Percentiles rank a stretch among this genome's conserved stretches.
Evolutionary conservation across 2,329 filamentous ascomycete genomes (phyloP).

Genomic region (Epicoccum nigrum): DNA sequence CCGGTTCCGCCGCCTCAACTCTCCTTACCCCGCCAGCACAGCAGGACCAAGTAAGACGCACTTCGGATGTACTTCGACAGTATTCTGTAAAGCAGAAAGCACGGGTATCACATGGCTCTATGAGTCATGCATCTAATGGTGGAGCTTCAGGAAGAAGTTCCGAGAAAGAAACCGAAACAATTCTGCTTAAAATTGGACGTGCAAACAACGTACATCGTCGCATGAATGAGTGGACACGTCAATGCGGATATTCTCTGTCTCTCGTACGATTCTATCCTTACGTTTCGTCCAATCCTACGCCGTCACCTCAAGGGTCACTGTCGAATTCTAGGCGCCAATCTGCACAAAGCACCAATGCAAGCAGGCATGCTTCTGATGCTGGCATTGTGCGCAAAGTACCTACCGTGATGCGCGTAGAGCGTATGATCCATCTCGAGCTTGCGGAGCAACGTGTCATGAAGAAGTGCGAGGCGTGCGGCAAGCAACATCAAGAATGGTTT

Average conservation of each 20-base stretch:
- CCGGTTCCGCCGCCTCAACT: conserved; percentile 53
- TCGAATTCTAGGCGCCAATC: conserved; percentile 9
- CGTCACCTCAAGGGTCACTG: conserved; percentile 34
- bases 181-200: conserved; percentile 69
- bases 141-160: conserved; percentile 22
- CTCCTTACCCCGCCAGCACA: conserved; percentile 62
- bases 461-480: conserved; percentile 78
- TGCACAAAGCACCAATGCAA: conserved; percentile 4
- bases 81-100: conserved; percentile 35
- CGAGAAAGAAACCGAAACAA: conserved; percentile 58
- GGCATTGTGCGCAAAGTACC: conserved; percentile 70
- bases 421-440: conserved; percentile 90
- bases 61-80: conserved; percentile 42
- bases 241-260: conserved; percentile 88
- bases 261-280: conserved; percentile 94
- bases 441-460: conserved; percentile 62
- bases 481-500: conserved; percentile 94
- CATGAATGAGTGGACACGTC: conserved; percentile 89
- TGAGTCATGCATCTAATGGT: conserved; percentile 10
- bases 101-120: conserved; percentile 11
- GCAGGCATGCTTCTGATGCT: conserved; percentile 30
- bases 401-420: conserved; percentile 85
- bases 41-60: conserved; percentile 34
- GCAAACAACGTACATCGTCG: conserved; percentile 85
- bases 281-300: conserved; percentile 48